Conservation (phyloP, 1,284 basidiomycete species). For the Cryptococcus sp. region DNA sequence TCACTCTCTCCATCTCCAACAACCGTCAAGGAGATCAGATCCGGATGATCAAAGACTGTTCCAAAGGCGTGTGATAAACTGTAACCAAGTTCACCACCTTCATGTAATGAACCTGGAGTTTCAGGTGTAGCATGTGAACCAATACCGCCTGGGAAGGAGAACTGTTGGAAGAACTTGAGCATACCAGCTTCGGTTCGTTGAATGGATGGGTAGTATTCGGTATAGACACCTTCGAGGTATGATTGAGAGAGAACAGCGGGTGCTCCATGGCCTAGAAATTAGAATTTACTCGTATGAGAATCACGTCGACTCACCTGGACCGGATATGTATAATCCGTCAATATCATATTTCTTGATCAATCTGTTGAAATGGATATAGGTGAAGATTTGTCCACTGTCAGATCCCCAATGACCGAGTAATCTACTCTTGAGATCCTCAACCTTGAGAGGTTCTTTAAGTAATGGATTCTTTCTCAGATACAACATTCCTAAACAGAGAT, state of each 20-base stretch:
- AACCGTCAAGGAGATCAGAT: constrained; percentile 69
- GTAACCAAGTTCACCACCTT: constrained; percentile 79
- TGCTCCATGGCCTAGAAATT: constrained; percentile 65
- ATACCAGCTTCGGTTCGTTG: constrained; percentile 61
- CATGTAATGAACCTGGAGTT: constrained; percentile 77
- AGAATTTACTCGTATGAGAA: neutral
- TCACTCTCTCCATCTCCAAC: constrained; percentile 83
- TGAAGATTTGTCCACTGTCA: constrained; percentile 64
- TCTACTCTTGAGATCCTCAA: constrained; percentile 69
- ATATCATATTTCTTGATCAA: constrained; percentile 54
- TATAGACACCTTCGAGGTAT: constrained; percentile 75
- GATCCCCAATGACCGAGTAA: constrained; percentile 57
- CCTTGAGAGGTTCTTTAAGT: constrained; percentile 57
- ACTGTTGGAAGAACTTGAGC: constrained; percentile 48
- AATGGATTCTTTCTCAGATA: constrained; percentile 72
- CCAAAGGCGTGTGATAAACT: constrained; percentile 76
- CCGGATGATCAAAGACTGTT: constrained; percentile 72
- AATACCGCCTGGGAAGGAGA: constrained; percentile 50
- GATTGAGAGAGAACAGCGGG: constrained; percentile 76
- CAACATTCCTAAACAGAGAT: constrained; percentile 53
- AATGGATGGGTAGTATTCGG: constrained; percentile 65
- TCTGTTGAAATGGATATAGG: constrained; percentile 74
- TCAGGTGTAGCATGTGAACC: constrained; percentile 61
- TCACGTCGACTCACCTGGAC: constrained; percentile 17
- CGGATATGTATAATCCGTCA: constrained; percentile 58